Conservation (phyloP, 2,329 filamentous ascomycete genomes). For the Didymella segeticola region DNA sequence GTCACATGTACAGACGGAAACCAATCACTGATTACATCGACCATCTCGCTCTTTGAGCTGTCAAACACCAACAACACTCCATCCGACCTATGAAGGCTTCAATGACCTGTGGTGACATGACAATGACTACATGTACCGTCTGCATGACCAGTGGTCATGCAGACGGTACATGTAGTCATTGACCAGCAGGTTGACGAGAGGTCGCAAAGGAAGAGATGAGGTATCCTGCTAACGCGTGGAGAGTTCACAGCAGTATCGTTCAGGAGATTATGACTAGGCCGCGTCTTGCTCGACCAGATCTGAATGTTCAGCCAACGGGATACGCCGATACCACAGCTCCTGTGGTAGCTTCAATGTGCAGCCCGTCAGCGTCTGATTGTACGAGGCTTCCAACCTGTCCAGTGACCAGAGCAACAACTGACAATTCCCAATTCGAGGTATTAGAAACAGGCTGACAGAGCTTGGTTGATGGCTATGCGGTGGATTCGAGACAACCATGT, state of each 20-base stretch:
- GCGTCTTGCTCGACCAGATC: conserved; percentile 22
- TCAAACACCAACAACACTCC: too few relatives aligned
- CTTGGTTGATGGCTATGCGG: neutral
- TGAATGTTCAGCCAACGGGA: conserved; percentile 14
- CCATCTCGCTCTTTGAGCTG: conserved; percentile 14
- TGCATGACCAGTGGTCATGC: conserved; percentile 8
- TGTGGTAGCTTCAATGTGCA: conserved; percentile 22
- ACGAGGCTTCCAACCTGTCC: neutral
- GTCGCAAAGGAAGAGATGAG: too few relatives aligned
- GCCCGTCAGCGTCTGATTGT: conserved; percentile 18
- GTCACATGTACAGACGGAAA: conserved; percentile 7
- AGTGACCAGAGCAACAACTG: neutral
- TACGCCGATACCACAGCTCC: conserved; percentile 19
- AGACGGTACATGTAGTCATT: conserved; percentile 10
- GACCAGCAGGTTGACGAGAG: neutral
- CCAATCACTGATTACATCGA: conserved; percentile 20
- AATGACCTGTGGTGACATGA: conserved; percentile 10
- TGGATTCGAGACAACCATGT: conserved; percentile 9
- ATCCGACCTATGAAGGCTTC: conserved; percentile 22
- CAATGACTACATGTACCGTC: conserved; percentile 7
- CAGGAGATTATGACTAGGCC: conserved; percentile 15
- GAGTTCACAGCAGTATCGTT: conserved; percentile 19
- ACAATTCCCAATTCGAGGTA: conserved; percentile 2
- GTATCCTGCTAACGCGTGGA: conserved; percentile 16
- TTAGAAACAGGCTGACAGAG: neutral